Percentiles rank a stretch among this genome's conserved stretches.
These are phyloP conservation scores for Yamadazyma epiphylla DNA, from an alignment of 1,139 yeast species.

Conservation along the genomic window DNA sequence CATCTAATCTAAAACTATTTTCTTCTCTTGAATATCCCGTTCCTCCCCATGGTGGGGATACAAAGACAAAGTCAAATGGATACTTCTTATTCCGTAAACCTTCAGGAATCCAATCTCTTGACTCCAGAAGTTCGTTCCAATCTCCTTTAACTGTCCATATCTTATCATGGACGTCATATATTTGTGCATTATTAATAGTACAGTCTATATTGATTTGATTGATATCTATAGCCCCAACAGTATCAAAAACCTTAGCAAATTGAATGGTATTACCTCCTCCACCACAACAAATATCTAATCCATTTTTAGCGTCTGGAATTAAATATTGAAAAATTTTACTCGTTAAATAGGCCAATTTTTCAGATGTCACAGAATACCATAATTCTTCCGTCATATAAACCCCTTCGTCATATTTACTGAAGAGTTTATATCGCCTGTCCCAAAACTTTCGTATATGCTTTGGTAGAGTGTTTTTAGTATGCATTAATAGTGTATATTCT, in stretches of 20 bases:
- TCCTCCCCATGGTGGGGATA: constrained; percentile 99
- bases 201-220: constrained; percentile 60
- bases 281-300: constrained; percentile 83
- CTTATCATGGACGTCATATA: constrained; percentile 57
- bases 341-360: constrained; percentile 58
- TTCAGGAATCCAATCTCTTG: constrained; percentile 28
- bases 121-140: constrained; percentile 44
- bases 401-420: constrained; percentile 64
- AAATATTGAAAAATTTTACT: constrained; percentile 50
- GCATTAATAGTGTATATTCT: constrained; percentile 35
- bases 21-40: constrained; percentile 50
- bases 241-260: constrained; percentile 57
- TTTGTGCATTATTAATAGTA: constrained; percentile 66
- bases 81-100: constrained; percentile 12
- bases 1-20: constrained; percentile 40
- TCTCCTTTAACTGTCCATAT: constrained; percentile 51
- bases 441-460: constrained; percentile 50
- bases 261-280: constrained; percentile 95
- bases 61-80: constrained; percentile 63
- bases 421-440: constrained; percentile 55
- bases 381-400: constrained; percentile 69
- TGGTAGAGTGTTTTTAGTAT: constrained; percentile 39
- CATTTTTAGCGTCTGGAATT: constrained; percentile 38
- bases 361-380: constrained; percentile 95
- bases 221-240: constrained; percentile 66